Conservation (phyloP, 257 asterid species). For the Solanum sejunctum region DNA sequence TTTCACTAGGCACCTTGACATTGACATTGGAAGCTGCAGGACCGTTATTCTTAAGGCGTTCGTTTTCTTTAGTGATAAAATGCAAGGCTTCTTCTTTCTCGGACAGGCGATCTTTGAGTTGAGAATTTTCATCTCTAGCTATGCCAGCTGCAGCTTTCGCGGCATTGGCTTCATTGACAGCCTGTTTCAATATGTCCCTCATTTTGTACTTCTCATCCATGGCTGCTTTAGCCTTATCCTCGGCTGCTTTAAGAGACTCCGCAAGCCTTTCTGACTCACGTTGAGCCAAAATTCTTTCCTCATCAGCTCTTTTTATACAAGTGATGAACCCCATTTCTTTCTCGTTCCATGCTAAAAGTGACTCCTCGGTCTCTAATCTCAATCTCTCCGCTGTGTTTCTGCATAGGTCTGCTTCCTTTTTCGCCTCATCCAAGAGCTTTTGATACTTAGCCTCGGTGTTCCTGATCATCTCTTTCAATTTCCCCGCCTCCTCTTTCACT, state of each 20-base stretch:
- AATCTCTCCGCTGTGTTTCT: conserved; percentile 48
- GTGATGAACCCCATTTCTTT: conserved; percentile 74
- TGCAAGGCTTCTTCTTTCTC: conserved; percentile 6
- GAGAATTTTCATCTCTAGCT: conserved; percentile 8
- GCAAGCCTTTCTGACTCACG: conserved; percentile 7
- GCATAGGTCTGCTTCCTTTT: conserved; percentile 38
- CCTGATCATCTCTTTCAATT: conserved; percentile 26
- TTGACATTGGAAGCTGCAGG: background rate
- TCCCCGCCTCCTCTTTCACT: conserved; percentile 25
- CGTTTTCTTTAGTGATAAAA: background rate
- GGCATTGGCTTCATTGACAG: conserved; percentile 24
- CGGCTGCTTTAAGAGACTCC: background rate
- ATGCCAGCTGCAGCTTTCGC: conserved; percentile 10
- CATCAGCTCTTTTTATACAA: conserved; percentile 67
- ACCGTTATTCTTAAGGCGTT: background rate
- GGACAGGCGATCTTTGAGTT: conserved; percentile 10
- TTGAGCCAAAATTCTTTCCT: conserved; percentile 43
- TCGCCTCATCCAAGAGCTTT: conserved; percentile 36
- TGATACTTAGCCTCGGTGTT: conserved; percentile 25
- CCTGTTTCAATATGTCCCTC: conserved; percentile 41
- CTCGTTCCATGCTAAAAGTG: conserved; percentile 72
- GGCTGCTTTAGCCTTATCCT: background rate
- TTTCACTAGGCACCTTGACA: background rate
- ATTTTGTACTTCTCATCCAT: background rate
- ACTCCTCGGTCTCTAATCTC: conserved; percentile 75